Evolutionary conservation across 768 basidiomycete species (phyloP), one percentile per base, ranked within the genome.

Genomic region (Mycena epipterygia): DNA sequence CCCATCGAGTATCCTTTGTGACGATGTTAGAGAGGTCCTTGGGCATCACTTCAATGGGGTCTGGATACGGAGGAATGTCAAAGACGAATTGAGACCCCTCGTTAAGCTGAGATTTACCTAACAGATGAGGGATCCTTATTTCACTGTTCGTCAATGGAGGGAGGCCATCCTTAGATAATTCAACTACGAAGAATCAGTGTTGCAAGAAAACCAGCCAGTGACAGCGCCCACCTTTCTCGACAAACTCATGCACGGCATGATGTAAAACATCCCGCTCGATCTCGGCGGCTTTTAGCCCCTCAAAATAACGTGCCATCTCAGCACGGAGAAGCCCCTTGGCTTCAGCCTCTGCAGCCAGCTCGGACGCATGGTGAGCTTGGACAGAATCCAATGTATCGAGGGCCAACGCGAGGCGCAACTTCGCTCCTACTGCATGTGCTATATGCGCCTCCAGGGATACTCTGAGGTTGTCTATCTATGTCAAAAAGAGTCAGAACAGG

Each of bases 201-300:
- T 39, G 21, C 44, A 46, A 56, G 59, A 56, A 44, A 56, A 30
- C 5, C 44, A 13, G n/a, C n/a, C 44, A 29, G 17, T 17, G 9
- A 23, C 4, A 32, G 29, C 12, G 13, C 87, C 48, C 72, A 91
- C 91, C 88, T 88, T 89, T 90, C 77, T 89, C 84, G n/a, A 89
- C 84, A 42, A 91, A 76, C 57, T 84, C 77, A 56, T 83, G 72
- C 1, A 91, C 87, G 9, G 85, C 87, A 48, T 89, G 87, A 71
- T 86, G 82, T 74, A 90, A 74, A 64, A 89, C 87, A 74, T 90
- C 35, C 14, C 35, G 35, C 87, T 67, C 78, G 2, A 76, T 73
- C 76, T 90, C 86, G 9, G 81, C 76, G 4, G 70, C 70, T 41
- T 76, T 79, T 6, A 84, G 78, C 6, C 78, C 57, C 3, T 74